Evolutionary conservation across 1,139 yeast genomes (phyloP).

Genomic region (Pichia sp.): DNA sequence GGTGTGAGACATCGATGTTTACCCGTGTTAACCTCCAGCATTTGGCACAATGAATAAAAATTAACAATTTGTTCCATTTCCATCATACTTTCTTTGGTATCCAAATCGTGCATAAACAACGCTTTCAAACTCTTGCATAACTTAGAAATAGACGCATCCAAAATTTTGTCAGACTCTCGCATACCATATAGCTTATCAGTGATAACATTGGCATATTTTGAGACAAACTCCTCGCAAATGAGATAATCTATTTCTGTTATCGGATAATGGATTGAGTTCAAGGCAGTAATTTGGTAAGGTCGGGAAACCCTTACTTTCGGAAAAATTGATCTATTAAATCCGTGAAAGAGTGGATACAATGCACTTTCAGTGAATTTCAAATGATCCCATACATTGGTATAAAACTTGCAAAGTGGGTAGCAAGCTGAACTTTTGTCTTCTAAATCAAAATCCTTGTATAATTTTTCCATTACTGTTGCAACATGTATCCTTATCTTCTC

Average conservation of each 20-base stretch:
- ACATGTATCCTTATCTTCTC: neutral
- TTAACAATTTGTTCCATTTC: neutral
- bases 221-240: neutral
- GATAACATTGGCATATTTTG: neutral
- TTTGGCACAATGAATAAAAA: neutral
- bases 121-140: slow-evolving; percentile 4
- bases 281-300: neutral
- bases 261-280: neutral
- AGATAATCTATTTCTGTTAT: neutral
- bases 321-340: neutral
- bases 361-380: neutral
- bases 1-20: neutral
- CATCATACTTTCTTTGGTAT: neutral
- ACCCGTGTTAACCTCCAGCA: neutral
- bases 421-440: too few relatives aligned
- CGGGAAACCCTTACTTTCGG: neutral
- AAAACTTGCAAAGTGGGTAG: slow-evolving; percentile 2
- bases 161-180: neutral
- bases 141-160: neutral
- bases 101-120: neutral
- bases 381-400: neutral
- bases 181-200: slow-evolving; percentile 2
- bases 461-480: neutral
- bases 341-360: slow-evolving; percentile 6
- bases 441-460: neutral